Evolutionary conservation across 2,329 filamentous ascomycete species (phyloP), one percentile per base, ranked within the genome.

Genomic region (Rhynchosporium graminicola): DNA sequence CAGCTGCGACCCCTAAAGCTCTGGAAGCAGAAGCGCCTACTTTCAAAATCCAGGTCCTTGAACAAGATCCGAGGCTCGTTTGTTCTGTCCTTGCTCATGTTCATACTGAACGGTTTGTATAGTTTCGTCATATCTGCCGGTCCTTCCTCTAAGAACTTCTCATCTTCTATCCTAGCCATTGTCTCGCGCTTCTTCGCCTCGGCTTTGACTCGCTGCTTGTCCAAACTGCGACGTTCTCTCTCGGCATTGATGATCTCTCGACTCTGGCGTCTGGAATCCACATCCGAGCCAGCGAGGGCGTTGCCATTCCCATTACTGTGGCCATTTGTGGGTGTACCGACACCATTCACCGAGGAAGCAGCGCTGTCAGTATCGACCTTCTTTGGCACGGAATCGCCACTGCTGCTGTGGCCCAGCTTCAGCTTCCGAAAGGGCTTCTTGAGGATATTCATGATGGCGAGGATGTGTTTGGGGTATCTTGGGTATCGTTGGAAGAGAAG

Each of bases 91-190:
- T 73, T 74, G 62, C 73, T 74, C 71, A 71, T 70, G 45, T 73
- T 74, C 71, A 74, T 72, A 51, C 73, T 74, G 40, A 68, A 70
- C 26, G 73, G 73, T 43, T 64, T 63, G 60, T 73, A 74, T n/a
- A 74, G 62, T 20, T 65, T 67, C 2, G 71, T 74, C 7, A 74
- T 62, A 20, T 68, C 65, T 31, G 68, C 57, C 0, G 73, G 72
- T 0, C 69, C 73, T 33, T 71, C 65, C 45, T 68, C 42, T 42
- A 73, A 50, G 56, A 71, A 74, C 13, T 67, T 67, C 63, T 72
- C 70, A 28, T 72, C 71, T 52, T 71, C 68, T 47, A 73, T 73
- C 54, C 67, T 65, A n/a, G 70, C 68, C 66, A 73, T 48, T 10
- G 66, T 63, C 47, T 71, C 59, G 33, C 64, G 62, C 66, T 71